These are phyloP conservation scores for Podaxis mareebaensis DNA, from an alignment of 768 basidiomycete genomes.

Conservation along the genomic window DNA sequence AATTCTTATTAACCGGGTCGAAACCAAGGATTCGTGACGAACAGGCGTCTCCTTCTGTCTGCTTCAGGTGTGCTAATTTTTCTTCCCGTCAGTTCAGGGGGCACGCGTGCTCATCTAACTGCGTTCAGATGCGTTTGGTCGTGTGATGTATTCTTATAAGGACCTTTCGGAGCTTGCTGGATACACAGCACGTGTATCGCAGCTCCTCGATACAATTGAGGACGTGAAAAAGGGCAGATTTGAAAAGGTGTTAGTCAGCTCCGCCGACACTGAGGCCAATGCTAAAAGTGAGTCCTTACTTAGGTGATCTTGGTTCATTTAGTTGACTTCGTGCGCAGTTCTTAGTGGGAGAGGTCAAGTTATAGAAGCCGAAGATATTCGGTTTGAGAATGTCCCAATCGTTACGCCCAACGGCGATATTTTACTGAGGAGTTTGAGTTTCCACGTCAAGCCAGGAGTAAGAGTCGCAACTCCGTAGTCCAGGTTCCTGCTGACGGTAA, in stretches of 20 bases:
- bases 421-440: conserved; percentile 80
- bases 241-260: conserved; percentile 84
- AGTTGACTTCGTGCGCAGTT: conserved; percentile 43
- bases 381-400: conserved; percentile 92
- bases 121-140: conserved; percentile 83
- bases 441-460: conserved; percentile 87
- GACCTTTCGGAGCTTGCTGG: conserved; percentile 95
- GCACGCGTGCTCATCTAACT: not conserved
- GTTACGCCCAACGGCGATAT: conserved; percentile 96
- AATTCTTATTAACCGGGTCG: not conserved
- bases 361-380: conserved; percentile 84
- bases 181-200: conserved; percentile 89
- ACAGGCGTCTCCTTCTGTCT: conserved; percentile 85
- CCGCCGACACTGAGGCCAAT: conserved; percentile 71
- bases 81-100: not conserved
- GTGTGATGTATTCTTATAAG: conserved; percentile 97
- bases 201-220: conserved; percentile 87
- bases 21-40: conserved; percentile 88
- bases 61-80: conserved; percentile 57
- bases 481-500: conserved; percentile 6
- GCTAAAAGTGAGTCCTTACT: conserved; percentile 57
- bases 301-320: not conserved
- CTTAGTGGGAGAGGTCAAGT: conserved; percentile 77
- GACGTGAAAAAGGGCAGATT: conserved; percentile 84
- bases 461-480: conserved; percentile 18